Conservation (phyloP, 768 basidiomycete genomes). For the Leccinum disarticulatum region DNA sequence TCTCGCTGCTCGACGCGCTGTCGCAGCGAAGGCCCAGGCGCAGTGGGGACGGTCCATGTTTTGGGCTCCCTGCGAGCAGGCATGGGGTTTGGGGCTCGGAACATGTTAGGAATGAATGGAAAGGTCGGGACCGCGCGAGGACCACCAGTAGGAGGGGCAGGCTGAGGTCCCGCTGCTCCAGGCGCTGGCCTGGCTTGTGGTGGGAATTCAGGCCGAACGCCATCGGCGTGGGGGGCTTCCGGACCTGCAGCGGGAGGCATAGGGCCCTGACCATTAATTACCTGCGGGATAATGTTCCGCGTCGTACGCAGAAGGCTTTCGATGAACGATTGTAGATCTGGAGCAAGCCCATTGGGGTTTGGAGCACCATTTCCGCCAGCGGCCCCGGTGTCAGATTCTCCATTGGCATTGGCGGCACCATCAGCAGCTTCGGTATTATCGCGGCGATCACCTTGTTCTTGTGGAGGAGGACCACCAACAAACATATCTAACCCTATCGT, state of each 20-base stretch:
- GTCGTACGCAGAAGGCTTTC: conserved; percentile 29
- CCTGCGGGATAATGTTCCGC: conserved; percentile 25
- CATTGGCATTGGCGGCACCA: conserved; percentile 4
- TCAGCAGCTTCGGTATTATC: conserved; percentile 9
- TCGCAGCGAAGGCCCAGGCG: conserved; percentile 70
- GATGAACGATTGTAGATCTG: conserved; percentile 22
- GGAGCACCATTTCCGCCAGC: conserved; percentile 19
- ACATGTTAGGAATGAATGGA: conserved; percentile 22
- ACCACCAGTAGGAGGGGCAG: conserved; percentile 1
- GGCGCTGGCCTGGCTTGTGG: conserved; percentile 10
- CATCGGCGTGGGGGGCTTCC: conserved; percentile 1
- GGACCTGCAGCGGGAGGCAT: conserved; percentile 1
- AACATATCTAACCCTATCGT: conserved; percentile 45
- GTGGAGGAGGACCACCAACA: conserved; percentile 22
- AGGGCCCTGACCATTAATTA: conserved; percentile 17
- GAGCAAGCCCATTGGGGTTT: conserved; percentile 20
- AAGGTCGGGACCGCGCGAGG: conserved; percentile 18
- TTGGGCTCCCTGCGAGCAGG: conserved; percentile 38
- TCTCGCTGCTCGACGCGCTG: conserved; percentile 73
- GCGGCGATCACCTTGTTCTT: conserved; percentile 10
- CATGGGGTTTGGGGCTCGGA: conserved; percentile 25
- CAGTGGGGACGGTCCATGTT: conserved; percentile 57
- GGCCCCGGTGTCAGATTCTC: conserved; percentile 2
- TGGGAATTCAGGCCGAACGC: conserved; percentile 3
- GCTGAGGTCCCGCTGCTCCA: conserved; percentile 9